Base-by-base conservation (phyloP, 345 rosid species). In the Eucalyptus erythrocorys region DNA sequence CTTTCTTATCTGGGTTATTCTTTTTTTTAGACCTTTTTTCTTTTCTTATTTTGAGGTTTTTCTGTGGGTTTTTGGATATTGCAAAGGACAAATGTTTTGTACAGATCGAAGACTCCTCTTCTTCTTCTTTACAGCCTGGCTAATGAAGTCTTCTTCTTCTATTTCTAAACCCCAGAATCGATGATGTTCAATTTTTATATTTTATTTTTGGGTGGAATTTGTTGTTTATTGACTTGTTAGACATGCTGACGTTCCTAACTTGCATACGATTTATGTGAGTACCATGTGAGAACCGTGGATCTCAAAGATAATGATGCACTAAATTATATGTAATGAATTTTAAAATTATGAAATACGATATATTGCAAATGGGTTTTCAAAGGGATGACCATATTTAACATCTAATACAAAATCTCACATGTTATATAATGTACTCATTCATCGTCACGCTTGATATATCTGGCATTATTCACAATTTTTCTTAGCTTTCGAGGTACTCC, bases 101-200 rank as follows among this genome's bases (percentile, higher is more conserved):
- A 76, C 84, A 76, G 84, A 76, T 76, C 87, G 94, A 76, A 89
- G 88, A 91, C 87, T 27, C 8, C 17, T 55, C 30, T 0, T 55
- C 61, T 24, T 89, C 85, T 55, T 91, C 90, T 90, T 92, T 90
- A 89, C 92, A 89, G 91, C 85, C 93, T 89, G 93, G 92, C 90
- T 59, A 80, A 85, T 48, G 50, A 87, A 79, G 86, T 91, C 87
- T 88, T 88, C 55, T 48, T 48, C 71, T 87, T 76, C 86, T 43
- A 86, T 57, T 88, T 85, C 85, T 76, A 15, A 61, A 40, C 32
- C 32, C 12, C 80, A 49, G 11, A 26, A 15, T 11, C 21, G 22
- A 2, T 40, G 27, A 40, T 37, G 84, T 40, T 40, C 82, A 1
- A 3, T 19, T 71, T 34, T 8, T 16, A n/a, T n/a, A n/a, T n/a